Base-by-base conservation (phyloP, 495 filamentous ascomycete species). In the Podospora appendiculata region DNA sequence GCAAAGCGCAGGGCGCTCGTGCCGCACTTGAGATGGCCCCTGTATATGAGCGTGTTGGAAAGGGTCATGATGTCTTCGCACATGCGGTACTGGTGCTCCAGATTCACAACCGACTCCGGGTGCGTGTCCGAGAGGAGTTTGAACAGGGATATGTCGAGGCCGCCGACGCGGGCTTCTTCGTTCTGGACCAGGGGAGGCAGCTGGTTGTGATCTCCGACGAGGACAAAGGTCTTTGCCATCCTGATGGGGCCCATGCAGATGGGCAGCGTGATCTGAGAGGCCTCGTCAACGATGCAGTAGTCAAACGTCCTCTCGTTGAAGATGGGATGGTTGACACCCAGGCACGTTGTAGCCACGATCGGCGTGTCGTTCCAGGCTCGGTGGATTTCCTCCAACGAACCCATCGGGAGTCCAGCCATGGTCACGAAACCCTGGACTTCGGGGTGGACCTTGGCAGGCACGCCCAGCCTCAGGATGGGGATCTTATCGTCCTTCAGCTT, bases 1-100 rank as follows among this genome's bases (percentile, higher is more conserved):
- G 82, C 81, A 19, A 73, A 67, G 32, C 91, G 88, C 8, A 96
- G 84, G 44, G 79, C 74, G 47, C 82, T 71, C 11, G 82, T 93
- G 8, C 93, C 93, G 60, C 93, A 98, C 64, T 93, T 94, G 8
- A 98, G 78, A 6, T 83, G 78, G 12, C 91, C 90, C 16, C 84
- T 77, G 68, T 98, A 98, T 63, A 98, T 96, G 32, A 98, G 82
- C 6, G 80, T 87, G 70, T 96, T 97, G 49, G 88, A 90, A 19
- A 98, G 79, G 11, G 82, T 78, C 93, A 97, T 97, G 48, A 98
- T 86, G 33, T 97, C 92, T 45, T 90, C 85, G 60, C 88, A 94
- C 93, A 98, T 98, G 58, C 93, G 89, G 60, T 98, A 98, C 64
- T 98, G 93, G 58, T 95, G 89, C 59, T 91, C 90, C 2, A 98